Evolutionary conservation across 2,329 filamentous ascomycete species (phyloP).

Genomic region (Gliomastix tumulicola): DNA sequence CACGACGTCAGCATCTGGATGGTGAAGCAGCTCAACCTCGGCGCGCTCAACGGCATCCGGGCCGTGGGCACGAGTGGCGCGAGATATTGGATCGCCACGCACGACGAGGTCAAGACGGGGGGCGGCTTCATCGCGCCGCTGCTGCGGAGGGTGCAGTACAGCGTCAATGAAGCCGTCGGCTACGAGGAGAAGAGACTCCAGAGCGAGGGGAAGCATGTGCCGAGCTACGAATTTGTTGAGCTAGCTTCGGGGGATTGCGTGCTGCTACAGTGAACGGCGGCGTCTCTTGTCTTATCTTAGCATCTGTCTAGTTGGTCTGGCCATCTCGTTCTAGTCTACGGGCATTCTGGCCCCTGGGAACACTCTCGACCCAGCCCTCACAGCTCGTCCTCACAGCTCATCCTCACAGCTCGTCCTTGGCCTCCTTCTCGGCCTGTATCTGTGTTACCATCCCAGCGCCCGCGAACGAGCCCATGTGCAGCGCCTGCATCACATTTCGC

Average conservation of each 20-base stretch:
- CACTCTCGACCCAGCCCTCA: no score
- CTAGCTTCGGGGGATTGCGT: slow-evolving; percentile 49
- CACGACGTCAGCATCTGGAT: slow-evolving; percentile 48
- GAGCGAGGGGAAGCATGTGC: slow-evolving; percentile 15
- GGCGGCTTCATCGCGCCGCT: slow-evolving; percentile 49
- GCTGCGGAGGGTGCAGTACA: slow-evolving; percentile 34
- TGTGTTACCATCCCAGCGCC: slow-evolving; percentile 16
- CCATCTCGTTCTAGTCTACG: background rate
- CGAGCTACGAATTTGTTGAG: slow-evolving; percentile 40
- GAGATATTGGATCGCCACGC: slow-evolving; percentile 59
- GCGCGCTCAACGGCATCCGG: slow-evolving; percentile 52
- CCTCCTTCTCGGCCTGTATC: slow-evolving; percentile 17
- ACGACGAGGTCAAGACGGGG: slow-evolving; percentile 57
- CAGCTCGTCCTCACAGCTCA: no score
- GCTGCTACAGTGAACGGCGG: slow-evolving; percentile 31
- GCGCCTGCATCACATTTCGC: slow-evolving; percentile 18
- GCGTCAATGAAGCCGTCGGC: slow-evolving; percentile 31
- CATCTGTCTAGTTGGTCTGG: background rate
- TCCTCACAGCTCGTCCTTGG: slow-evolving; percentile 14
- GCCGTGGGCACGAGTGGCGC: slow-evolving; percentile 44
- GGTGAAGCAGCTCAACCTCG: slow-evolving; percentile 54
- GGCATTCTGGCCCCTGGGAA: background rate
- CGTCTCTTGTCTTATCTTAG: background rate
- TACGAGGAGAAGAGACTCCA: slow-evolving; percentile 19
- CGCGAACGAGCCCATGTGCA: slow-evolving; percentile 17